Conservation (phyloP, 257 asterid species). For the Linderniella brevidens region DNA sequence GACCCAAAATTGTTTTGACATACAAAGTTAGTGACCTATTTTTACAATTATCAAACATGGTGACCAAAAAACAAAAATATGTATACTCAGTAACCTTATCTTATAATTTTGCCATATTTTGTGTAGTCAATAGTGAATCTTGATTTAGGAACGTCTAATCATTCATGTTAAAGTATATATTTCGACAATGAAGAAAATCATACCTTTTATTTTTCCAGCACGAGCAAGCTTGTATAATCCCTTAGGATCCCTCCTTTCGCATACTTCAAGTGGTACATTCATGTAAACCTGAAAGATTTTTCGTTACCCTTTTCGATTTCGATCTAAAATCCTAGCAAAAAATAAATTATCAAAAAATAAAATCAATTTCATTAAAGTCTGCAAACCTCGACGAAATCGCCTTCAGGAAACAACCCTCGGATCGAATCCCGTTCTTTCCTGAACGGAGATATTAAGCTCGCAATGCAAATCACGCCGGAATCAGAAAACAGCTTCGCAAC, state of each 20-base stretch:
- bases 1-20: too few species aligned
- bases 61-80: too few species aligned
- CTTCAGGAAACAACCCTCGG: constrained; percentile 65
- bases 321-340: too few species aligned
- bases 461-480: constrained; percentile 93
- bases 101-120: too few species aligned
- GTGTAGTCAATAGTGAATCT: neutral
- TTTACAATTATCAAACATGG: too few species aligned
- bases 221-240: constrained; percentile 96
- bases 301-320: too few species aligned
- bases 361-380: neutral
- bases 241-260: constrained; percentile 95
- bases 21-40: too few species aligned
- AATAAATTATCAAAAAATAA: neutral
- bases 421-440: constrained; percentile 89
- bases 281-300: constrained; percentile 48
- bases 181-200: constrained; percentile 1
- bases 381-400: constrained; percentile 84
- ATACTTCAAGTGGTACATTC: constrained; percentile 81
- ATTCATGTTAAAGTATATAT: neutral
- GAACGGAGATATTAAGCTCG: constrained; percentile 94
- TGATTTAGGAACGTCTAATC: neutral
- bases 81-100: too few species aligned
- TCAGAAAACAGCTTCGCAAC: constrained; percentile 95
- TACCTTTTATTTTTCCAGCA: constrained; percentile 93